Evolutionary conservation across 176 grass and related monocot species (phyloP).

Genomic region (Triticum dicoccoides): DNA sequence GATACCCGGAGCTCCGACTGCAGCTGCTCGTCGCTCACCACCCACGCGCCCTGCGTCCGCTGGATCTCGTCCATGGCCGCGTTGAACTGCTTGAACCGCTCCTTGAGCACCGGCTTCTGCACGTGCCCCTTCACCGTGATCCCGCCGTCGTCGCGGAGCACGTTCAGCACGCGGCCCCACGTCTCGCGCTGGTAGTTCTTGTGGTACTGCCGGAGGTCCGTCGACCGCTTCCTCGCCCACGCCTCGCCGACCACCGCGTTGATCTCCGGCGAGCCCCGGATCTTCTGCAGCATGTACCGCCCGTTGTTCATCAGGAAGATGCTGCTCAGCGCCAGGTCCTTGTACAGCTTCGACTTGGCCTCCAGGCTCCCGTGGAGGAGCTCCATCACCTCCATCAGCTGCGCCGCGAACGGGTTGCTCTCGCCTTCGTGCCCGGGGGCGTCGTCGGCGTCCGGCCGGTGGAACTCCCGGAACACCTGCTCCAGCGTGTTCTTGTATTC

Average conservation of each 20-base stretch:
- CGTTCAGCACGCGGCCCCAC: slow-evolving; percentile 63
- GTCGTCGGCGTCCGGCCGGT: slow-evolving; percentile 9
- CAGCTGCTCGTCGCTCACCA: slow-evolving; percentile 85
- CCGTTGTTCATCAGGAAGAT: slow-evolving; percentile 99
- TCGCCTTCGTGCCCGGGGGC: background rate
- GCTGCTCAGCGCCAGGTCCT: slow-evolving; percentile 47
- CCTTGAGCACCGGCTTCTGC: slow-evolving; percentile 75
- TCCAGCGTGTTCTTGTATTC: slow-evolving; percentile 85
- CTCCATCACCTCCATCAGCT: slow-evolving; percentile 82
- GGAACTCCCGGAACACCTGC: slow-evolving; percentile 76
- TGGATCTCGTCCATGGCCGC: slow-evolving; percentile 88
- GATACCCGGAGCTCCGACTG: slow-evolving; percentile 95
- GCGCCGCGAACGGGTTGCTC: slow-evolving; percentile 55
- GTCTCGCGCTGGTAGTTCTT: slow-evolving; percentile 99
- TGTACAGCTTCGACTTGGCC: slow-evolving; percentile 68
- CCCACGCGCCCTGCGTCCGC: slow-evolving; percentile 75
- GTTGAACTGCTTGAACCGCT: slow-evolving; percentile 91
- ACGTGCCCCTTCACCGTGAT: slow-evolving; percentile 74
- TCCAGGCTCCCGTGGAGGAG: slow-evolving; percentile 70
- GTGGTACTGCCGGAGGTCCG: slow-evolving; percentile 81
- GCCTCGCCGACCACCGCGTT: slow-evolving; percentile 56
- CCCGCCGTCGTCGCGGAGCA: slow-evolving; percentile 66
- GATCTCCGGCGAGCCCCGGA: slow-evolving; percentile 75
- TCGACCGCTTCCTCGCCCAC: slow-evolving; percentile 69
- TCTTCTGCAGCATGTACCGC: slow-evolving; percentile 83